Base-by-base conservation (phyloP, 1,284 basidiomycete species). In the Trametes hirsuta region DNA sequence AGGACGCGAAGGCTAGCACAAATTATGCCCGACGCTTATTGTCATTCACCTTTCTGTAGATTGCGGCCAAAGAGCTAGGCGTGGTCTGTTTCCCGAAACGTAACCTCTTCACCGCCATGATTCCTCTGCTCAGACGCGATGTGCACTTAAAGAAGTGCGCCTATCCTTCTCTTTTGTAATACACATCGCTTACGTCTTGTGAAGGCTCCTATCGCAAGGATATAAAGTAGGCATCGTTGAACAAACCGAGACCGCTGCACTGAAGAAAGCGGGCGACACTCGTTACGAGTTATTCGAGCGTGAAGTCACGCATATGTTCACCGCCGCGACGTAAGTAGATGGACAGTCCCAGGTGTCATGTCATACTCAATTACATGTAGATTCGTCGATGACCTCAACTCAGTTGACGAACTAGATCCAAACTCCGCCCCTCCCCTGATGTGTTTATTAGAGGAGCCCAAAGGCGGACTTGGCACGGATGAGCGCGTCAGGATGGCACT, bases 231-330 rank as follows among this genome's bases (percentile, higher is more conserved):
- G 97, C 10, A 87, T 99, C 11, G 88, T 97, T 1, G 84, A 89
- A n/a, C 97, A 98, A 74, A 86, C 83, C 3, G 97, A 99, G 76
- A 98, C 97, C 0, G 94, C 97, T 0, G 97, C 97, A 0, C 80
- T 99, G 54, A 98, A 99, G 77, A 97, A 96, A 73, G 87, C 83
- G 3, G 84, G 94, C 58, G 92, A 94, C 57, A 96, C 90, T 64
- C 83, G 88, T 49, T 93, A 90, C 69, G 82, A 85, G 0, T 88
- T 93, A 0, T 99, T 99, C 69, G 86, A 87, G 14, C 84, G 97
- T 45, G 83, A 89, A 68, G 73, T 98, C 3, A 91, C 90, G 0
- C 84, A 90, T 63, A 75, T 97, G 46, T 97, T 94, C 68, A 98
- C 95, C 12, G 87, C 93, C 22, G 86, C 93, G 42, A 98, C 95